Conservation (phyloP, 2,329 filamentous ascomycete genomes). For the Tolypocladium cylindrosporum region DNA sequence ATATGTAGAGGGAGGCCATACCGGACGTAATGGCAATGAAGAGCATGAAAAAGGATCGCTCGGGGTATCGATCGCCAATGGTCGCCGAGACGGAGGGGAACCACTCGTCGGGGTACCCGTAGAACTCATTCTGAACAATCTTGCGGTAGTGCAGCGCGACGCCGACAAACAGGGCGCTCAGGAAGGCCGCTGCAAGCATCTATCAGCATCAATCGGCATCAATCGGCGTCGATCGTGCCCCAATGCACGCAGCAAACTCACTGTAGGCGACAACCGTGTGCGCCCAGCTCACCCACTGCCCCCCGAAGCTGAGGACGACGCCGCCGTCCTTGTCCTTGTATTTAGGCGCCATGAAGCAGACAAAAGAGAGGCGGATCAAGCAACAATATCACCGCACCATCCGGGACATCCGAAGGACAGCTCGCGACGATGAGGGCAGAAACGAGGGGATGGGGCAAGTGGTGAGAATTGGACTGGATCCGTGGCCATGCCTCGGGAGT, state of each 20-base stretch:
- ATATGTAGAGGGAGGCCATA: conserved; percentile 22
- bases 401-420: conserved; percentile 18
- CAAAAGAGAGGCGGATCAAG: conserved; percentile 8
- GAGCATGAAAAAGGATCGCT: conserved; percentile 92
- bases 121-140: conserved; percentile 96
- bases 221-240: neutral
- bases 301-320: conserved; percentile 59
- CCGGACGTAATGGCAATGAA: conserved; percentile 95
- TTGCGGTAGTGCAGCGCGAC: conserved; percentile 82
- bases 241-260: conserved; percentile 27
- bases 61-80: conserved; percentile 94
- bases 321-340: conserved; percentile 58
- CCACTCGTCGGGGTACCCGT: conserved; percentile 91
- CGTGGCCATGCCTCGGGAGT: conserved; percentile 6
- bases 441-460: conserved; percentile 3
- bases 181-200: conserved; percentile 56
- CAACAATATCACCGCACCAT: conserved; percentile 16
- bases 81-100: conserved; percentile 94
- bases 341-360: conserved; percentile 25
- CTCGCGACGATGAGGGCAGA: neutral
- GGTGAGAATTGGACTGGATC: conserved; percentile 2
- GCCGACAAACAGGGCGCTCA: conserved; percentile 77
- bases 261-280: conserved; percentile 80
- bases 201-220: conserved; percentile 9
- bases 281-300: conserved; percentile 80